Conservation (phyloP, 1,284 basidiomycete species). For the Malassezia pachydermatis region DNA sequence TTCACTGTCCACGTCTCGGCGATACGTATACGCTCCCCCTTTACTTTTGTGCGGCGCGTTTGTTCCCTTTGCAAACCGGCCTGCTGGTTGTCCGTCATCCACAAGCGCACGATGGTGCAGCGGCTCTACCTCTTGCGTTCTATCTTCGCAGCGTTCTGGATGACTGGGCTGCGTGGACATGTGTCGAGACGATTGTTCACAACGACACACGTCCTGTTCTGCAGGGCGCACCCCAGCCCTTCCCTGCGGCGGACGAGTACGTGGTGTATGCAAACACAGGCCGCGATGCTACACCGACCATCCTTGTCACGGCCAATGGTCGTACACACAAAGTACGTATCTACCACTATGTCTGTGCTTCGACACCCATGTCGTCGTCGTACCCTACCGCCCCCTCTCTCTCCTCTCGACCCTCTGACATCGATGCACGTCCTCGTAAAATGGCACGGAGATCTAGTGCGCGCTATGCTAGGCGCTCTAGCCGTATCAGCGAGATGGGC, state of each 20-base stretch:
- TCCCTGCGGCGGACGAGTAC: conserved; percentile 25
- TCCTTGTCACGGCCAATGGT: conserved; percentile 28
- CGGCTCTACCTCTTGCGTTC: conserved; percentile 26
- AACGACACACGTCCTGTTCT: conserved; percentile 2
- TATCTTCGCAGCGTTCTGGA: conserved; percentile 33
- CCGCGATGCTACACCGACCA: not conserved
- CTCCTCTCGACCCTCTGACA: not conserved
- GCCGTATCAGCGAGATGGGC: not conserved
- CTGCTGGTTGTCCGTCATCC: conserved; percentile 30
- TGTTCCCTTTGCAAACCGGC: conserved; percentile 26
- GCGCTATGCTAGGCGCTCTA: conserved; percentile 4
- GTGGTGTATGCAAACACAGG: conserved; percentile 21
- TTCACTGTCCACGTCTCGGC: conserved; percentile 29
- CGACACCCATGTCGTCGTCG: conserved; percentile 19
- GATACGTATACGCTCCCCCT: conserved; percentile 29
- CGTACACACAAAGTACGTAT: no score
- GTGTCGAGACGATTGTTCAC: not conserved
- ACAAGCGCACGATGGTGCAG: conserved; percentile 14
- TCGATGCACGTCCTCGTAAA: conserved; percentile 4
- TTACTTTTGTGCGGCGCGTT: conserved; percentile 23
- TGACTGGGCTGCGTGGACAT: conserved; percentile 19
- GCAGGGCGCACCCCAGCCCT: conserved; percentile 23
- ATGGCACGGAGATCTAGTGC: not conserved
- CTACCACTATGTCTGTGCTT: conserved; percentile 22
- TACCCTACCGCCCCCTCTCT: no score